phyloP scores from a whole-genome alignment of 1,284 basidiomycete genomes.

The Pascua guehoae region DNA sequence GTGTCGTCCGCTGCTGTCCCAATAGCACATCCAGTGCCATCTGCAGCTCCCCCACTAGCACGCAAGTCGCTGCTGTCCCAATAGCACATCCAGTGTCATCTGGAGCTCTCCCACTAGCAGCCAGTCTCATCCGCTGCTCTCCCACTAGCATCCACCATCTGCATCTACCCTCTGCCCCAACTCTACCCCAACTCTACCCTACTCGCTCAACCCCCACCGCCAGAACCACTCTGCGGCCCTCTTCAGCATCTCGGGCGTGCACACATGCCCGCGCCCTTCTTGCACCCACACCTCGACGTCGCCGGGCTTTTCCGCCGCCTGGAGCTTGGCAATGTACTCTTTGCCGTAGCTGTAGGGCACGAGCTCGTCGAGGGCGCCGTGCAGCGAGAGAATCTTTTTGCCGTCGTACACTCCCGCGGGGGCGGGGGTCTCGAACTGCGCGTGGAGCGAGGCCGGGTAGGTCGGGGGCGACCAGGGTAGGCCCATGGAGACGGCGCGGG shows the following conservation, averaged over 20 bases:
- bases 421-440: slow-evolving; percentile 54
- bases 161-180: no score
- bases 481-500: slow-evolving; percentile 55
- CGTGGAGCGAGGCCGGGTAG: slow-evolving; percentile 58
- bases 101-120: no score
- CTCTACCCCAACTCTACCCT: neutral
- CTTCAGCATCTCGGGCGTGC: slow-evolving; percentile 46
- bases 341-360: slow-evolving; percentile 37
- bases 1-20: no score
- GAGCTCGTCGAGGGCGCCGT: slow-evolving; percentile 51
- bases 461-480: slow-evolving; percentile 57
- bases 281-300: slow-evolving; percentile 44
- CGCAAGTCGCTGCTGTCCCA: no score
- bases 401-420: slow-evolving; percentile 58
- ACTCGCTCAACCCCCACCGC: slow-evolving; percentile 33
- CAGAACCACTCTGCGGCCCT: slow-evolving; percentile 47
- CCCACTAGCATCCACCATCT: no score
- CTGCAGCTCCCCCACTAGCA: no score
- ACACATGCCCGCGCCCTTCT: slow-evolving; percentile 46
- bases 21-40: no score
- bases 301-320: slow-evolving; percentile 9
- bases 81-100: no score
- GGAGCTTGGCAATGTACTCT: slow-evolving; percentile 36
- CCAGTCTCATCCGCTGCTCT: no score
- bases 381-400: slow-evolving; percentile 67